Percentiles rank a stretch among this genome's conserved stretches.
These are phyloP conservation scores for Poa annua DNA, from an alignment of 176 grass and related monocot genomes.

Conservation along the genomic window DNA sequence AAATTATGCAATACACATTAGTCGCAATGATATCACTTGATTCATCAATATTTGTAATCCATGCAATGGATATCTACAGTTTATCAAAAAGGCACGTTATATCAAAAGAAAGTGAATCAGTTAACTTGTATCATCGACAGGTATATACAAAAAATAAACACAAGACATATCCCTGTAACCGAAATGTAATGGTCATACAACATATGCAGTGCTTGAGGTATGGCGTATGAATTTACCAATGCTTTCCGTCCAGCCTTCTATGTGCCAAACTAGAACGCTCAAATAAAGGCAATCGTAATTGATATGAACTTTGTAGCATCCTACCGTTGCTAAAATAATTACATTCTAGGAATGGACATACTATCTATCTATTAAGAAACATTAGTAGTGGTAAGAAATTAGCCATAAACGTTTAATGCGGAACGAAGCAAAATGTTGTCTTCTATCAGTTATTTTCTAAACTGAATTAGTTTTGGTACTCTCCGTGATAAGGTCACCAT, in stretches of 20 bases:
- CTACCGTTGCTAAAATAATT: no score
- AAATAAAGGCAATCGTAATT: no score
- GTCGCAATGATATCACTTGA: not conserved
- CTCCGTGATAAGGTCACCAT: not conserved
- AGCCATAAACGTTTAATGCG: no score
- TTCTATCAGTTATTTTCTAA: not conserved
- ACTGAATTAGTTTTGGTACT: not conserved
- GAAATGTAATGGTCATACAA: not conserved
- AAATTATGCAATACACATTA: not conserved
- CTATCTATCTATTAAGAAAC: no score
- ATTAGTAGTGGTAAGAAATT: no score
- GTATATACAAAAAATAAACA: no score
- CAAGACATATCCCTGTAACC: no score
- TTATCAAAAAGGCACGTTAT: not conserved
- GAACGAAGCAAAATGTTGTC: no score
- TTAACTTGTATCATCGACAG: no score
- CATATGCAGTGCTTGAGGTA: not conserved
- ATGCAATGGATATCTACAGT: not conserved
- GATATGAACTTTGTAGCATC: no score
- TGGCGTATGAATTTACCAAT: not conserved
- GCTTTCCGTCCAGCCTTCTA: not conserved
- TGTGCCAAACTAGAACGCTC: not conserved
- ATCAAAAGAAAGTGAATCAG: no score
- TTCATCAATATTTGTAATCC: not conserved
- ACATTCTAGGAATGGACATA: no score